Evolutionary conservation across 345 rosid genomes (phyloP).

Genomic region (Hibiscus tridactylites): DNA sequence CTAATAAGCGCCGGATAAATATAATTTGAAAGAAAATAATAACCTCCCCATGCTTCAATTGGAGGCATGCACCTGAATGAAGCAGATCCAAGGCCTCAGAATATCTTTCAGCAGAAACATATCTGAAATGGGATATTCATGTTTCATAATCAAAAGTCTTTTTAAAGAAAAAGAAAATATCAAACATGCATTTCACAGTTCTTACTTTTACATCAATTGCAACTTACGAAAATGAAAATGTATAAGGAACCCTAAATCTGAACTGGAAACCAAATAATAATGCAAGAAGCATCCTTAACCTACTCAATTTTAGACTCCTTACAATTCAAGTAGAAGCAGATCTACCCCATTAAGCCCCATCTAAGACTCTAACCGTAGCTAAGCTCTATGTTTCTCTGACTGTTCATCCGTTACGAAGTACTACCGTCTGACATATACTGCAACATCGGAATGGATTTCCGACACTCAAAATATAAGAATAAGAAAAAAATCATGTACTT

Average conservation of each 20-base stretch:
- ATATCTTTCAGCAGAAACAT: slow-evolving; percentile 60
- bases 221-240: background rate
- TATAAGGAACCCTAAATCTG: background rate
- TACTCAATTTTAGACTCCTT: background rate
- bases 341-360: background rate
- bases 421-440: background rate
- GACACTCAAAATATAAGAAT: background rate
- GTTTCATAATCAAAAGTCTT: slow-evolving; percentile 13
- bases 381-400: background rate
- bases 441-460: background rate
- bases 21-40: slow-evolving; percentile 22
- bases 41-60: slow-evolving; percentile 69
- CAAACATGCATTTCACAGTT: background rate
- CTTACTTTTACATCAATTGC: background rate
- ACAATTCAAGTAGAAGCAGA: background rate
- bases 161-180: background rate
- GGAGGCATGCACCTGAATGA: slow-evolving; percentile 79
- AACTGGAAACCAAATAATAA: background rate
- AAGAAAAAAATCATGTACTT: no score
- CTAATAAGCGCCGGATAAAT: background rate
- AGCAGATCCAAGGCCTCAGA: slow-evolving; percentile 80
- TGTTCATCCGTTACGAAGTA: background rate
- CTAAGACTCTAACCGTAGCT: background rate
- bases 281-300: background rate
- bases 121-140: slow-evolving; percentile 31